Evolutionary conservation across 1,284 basidiomycete genomes (phyloP).

Genomic region (Ganoderma lingzhi): DNA sequence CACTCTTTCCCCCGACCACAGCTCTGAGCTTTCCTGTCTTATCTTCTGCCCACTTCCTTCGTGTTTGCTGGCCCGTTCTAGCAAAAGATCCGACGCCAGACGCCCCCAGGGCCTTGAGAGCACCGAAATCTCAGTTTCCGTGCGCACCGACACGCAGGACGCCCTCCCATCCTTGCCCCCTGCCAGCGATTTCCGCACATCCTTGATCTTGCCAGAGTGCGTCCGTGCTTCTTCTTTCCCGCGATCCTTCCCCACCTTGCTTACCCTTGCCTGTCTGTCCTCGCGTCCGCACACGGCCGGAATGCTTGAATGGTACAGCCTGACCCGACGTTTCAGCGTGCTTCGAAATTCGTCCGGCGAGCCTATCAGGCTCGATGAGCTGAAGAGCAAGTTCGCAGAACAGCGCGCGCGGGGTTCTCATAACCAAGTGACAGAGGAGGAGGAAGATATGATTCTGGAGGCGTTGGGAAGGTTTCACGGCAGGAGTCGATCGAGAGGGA

Average conservation of each 20-base stretch:
- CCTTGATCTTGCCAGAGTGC: slow-evolving; percentile 83
- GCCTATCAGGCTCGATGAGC: slow-evolving; percentile 67
- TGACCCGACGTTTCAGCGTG: slow-evolving; percentile 81
- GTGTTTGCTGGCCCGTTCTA: slow-evolving; percentile 35
- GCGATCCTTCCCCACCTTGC: slow-evolving; percentile 23
- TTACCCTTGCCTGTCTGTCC: slow-evolving; percentile 25
- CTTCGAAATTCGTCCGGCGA: slow-evolving; percentile 72
- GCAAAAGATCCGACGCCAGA: slow-evolving; percentile 73
- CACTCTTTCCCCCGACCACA: slow-evolving; percentile 35
- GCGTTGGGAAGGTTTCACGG: slow-evolving; percentile 68
- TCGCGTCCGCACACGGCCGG: slow-evolving; percentile 4
- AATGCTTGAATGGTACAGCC: slow-evolving; percentile 54
- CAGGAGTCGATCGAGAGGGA: slow-evolving; percentile 29
- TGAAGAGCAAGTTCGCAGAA: slow-evolving; percentile 73
- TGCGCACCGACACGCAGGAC: slow-evolving; percentile 44
- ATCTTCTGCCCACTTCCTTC: slow-evolving; percentile 23
- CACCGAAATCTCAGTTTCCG: slow-evolving; percentile 39
- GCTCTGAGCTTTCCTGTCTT: slow-evolving; percentile 22
- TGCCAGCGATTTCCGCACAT: slow-evolving; percentile 80
- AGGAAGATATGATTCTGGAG: slow-evolving; percentile 84
- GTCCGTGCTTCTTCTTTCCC: slow-evolving; percentile 43
- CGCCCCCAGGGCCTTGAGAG: slow-evolving; percentile 46
- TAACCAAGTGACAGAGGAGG: slow-evolving; percentile 77
- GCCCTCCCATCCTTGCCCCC: slow-evolving; percentile 66
- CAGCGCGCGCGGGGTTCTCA: slow-evolving; percentile 73